Conservation (phyloP, 208 protist genomes). For the Entamoeba dispar region DNA sequence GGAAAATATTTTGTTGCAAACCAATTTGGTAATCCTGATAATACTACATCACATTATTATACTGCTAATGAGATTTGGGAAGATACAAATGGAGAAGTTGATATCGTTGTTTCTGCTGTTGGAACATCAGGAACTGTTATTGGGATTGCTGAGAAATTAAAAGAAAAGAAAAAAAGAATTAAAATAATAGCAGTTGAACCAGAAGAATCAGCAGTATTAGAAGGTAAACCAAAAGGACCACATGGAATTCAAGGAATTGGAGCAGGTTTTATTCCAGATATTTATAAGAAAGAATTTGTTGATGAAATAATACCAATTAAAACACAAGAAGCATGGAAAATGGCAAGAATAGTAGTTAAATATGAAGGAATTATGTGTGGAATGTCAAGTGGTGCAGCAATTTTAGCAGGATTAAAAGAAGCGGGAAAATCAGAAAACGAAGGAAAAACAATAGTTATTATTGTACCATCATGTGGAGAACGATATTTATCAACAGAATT, state of each 20-base stretch:
- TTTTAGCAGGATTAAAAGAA: background rate
- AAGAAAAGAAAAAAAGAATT: background rate
- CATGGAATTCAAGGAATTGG: constrained; percentile 10
- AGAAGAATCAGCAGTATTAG: background rate
- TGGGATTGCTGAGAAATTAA: background rate
- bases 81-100: background rate
- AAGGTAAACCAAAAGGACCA: background rate
- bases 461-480: background rate
- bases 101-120: background rate
- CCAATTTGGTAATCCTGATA: constrained; percentile 4
- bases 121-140: constrained; percentile 13
- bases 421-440: background rate
- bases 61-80: constrained; percentile 9
- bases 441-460: background rate
- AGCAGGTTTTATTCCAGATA: background rate
- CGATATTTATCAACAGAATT: background rate
- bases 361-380: background rate
- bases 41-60: background rate
- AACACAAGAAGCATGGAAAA: background rate
- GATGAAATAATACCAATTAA: background rate
- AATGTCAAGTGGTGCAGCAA: background rate
- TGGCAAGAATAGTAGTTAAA: background rate
- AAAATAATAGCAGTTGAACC: constrained; percentile 6
- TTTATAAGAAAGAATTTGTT: background rate
- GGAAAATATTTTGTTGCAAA: background rate